Base-by-base conservation (phyloP, 352 stramenopile species). In the Pythium apleroticum region DNA sequence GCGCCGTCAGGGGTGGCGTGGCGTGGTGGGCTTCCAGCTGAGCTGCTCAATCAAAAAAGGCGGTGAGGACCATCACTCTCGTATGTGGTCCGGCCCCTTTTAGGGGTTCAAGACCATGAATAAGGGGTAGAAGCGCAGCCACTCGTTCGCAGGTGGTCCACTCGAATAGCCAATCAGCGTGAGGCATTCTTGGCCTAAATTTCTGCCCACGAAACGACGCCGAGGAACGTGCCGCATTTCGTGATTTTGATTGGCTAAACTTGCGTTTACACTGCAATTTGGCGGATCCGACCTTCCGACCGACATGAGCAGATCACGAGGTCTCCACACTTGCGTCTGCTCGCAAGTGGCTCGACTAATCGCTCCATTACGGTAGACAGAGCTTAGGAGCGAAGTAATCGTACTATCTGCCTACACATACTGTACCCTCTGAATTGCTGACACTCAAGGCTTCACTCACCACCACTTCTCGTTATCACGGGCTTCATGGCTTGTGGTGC, bases 211-310 rank as follows among this genome's bases (percentile, higher is more conserved):
- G 61, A 65, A 61, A 72, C 53, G 64, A 35, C 57, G 48, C 28
- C 15, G 43, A 78, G 71, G 71, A 73, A 71, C 65, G 72, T 72
- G 60, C 31, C 33, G 2, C 2, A 19, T 30, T n/a, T 20, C 2
- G 17, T n/a, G 4, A 20, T 24, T 35, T 4, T 22, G 27, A 54
- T 37, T 54, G 24, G 24, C 24, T 54, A 5, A 45, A 50, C 14
- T 17, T 15, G 10, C 3, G 24, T 1, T 53, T 20, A 20, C 20
- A 49, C 41, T 49, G 27, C n/a, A 49, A 50, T 11, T 27, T 28
- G 43, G 33, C 33, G 33, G 33, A 17, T 41, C 33, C 33, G 33
- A 41, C 11, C 12, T 39, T 4, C 9, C 30, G 30, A 9, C 30
- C n/a, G n/a, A 33, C 30, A 33, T 33, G 30, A 33, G 30, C n/a